A percentile compares a stretch with the other conserved stretches of the same genome.
These are phyloP conservation scores for Malus fusca DNA, from an alignment of 306 rosid genomes.

Conservation along the genomic window DNA sequence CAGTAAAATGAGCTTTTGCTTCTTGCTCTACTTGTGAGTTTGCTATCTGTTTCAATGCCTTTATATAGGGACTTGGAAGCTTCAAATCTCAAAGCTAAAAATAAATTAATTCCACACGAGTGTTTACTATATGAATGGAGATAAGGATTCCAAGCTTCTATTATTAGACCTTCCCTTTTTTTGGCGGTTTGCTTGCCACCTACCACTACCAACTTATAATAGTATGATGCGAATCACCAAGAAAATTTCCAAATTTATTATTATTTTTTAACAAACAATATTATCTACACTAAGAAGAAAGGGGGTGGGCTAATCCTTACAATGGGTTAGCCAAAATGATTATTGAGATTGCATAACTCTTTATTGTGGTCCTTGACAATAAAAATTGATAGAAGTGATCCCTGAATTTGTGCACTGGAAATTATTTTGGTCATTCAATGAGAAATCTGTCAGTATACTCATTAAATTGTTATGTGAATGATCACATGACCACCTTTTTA, in stretches of 20 bases:
- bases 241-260: not conserved
- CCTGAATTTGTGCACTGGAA: no score
- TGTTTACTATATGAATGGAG: not conserved
- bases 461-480: no score
- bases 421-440: no score
- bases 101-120: not conserved
- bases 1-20: not conserved
- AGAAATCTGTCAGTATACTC: no score
- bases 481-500: no score
- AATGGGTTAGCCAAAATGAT: no score
- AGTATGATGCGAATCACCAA: not conserved
- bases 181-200: not conserved
- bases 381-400: no score
- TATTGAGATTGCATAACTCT: no score
- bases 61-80: conserved; percentile 1
- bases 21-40: not conserved
- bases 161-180: not conserved
- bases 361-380: no score
- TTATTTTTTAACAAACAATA: no score
- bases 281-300: no score
- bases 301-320: no score
- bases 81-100: not conserved
- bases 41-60: not conserved
- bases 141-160: not conserved
- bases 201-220: not conserved